These are phyloP conservation scores for Xanthoconium purpureum DNA, from an alignment of 768 basidiomycete genomes.

Conservation along the genomic window DNA sequence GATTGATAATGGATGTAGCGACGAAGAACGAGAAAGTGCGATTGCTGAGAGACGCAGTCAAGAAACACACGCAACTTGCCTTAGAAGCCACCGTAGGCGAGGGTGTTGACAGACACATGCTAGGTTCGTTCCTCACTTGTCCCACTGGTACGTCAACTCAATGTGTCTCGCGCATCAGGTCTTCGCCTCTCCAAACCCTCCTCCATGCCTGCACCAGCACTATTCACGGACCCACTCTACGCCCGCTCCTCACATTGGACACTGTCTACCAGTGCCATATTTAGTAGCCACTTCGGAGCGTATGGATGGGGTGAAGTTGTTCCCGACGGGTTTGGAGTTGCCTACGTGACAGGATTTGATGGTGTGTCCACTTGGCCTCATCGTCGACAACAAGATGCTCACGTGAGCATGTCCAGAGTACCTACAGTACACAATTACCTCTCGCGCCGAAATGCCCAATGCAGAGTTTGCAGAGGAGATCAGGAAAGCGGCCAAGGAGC, in stretches of 20 bases:
- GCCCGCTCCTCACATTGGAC: constrained; percentile 77
- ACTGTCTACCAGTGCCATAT: constrained; percentile 85
- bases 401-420: constrained; percentile 46
- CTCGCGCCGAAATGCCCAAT: constrained; percentile 81
- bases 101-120: constrained; percentile 85
- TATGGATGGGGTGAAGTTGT: constrained; percentile 98
- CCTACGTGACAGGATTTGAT: constrained; percentile 89
- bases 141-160: background rate
- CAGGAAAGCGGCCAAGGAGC: constrained; percentile 57
- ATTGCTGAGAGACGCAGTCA: constrained; percentile 58
- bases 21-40: constrained; percentile 42
- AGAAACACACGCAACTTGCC: constrained; percentile 65
- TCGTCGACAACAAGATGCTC: background rate
- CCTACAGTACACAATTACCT: constrained; percentile 85
- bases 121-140: constrained; percentile 49
- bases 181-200: constrained; percentile 64
- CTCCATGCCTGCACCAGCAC: constrained; percentile 60
- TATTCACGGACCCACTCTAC: constrained; percentile 77
- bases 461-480: constrained; percentile 71
- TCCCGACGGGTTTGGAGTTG: constrained; percentile 90
- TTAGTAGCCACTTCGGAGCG: constrained; percentile 76
- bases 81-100: constrained; percentile 60
- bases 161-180: constrained; percentile 39
- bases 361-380: constrained; percentile 40
- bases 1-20: constrained; percentile 7